phyloP scores from a whole-genome alignment of 805 yeast genomes.

The Schwanniomyces yamadae region DNA sequence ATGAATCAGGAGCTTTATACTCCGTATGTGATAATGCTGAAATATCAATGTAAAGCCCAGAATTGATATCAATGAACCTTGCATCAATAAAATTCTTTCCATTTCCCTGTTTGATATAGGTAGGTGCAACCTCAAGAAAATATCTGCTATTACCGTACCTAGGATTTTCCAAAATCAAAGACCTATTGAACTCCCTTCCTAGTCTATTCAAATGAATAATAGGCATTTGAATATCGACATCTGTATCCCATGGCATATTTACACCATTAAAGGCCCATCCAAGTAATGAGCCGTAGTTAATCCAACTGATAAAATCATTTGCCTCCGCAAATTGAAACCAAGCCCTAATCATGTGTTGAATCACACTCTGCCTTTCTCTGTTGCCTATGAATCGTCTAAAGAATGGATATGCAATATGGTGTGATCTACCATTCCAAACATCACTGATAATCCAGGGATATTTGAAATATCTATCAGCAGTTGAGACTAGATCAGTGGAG shows the following conservation, averaged over 20 bases:
- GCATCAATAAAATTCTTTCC: conserved; percentile 42
- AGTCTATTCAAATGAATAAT: conserved; percentile 22
- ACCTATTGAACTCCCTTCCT: conserved; percentile 23
- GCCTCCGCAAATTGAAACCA: conserved; percentile 39
- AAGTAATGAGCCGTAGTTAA: conserved; percentile 27
- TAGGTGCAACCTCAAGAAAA: conserved; percentile 24
- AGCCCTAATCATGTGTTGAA: conserved; percentile 35
- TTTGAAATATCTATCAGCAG: conserved; percentile 33
- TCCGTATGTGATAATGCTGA: conserved; percentile 35
- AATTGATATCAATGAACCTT: conserved; percentile 34
- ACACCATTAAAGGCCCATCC: conserved; percentile 34
- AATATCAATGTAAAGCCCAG: conserved; percentile 47
- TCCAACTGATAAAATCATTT: conserved; percentile 26
- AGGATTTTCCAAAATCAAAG: conserved; percentile 27
- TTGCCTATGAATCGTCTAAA: conserved; percentile 35
- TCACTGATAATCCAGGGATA: conserved; percentile 42
- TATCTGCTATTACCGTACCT: conserved; percentile 30
- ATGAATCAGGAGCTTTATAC: conserved; percentile 17
- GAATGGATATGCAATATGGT: conserved; percentile 36
- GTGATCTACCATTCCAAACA: conserved; percentile 32
- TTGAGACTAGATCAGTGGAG: conserved; percentile 21
- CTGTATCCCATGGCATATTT: conserved; percentile 34
- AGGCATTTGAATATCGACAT: conserved; percentile 29
- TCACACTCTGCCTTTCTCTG: conserved; percentile 35
- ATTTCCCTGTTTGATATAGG: conserved; percentile 36